Base-by-base conservation (phyloP, 75 land plant genomes). In the Cunninghamia lanceolata region DNA sequence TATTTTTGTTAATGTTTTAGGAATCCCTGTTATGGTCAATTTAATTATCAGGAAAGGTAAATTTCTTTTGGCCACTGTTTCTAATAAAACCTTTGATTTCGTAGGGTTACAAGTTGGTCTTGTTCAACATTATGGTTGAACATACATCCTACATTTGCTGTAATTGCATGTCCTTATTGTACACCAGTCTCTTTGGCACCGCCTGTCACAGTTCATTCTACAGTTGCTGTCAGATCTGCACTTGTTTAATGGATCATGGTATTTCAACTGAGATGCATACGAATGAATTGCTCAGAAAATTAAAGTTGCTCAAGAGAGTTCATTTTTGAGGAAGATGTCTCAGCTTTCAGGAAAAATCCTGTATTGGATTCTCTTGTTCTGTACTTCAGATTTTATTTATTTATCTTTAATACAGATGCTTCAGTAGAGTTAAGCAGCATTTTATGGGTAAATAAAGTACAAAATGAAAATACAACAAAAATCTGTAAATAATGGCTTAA, bases 161-260 rank as follows among this genome's bases (percentile, higher is more conserved):
- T 42, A 19, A 81, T 42, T 81, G 2, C 82, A 28, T 28, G 30
- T 21, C 50, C 30, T 81, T 43, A 43, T 25, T 25, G 82, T 43
- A 21, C 46, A 25, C 28, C 82, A 0, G 11, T 81, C 50, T 81
- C 82, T 45, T 81, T 81, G 42, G 82, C 47, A 25, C 82, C 82
- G 6, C 82, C 82, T 81, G 47, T 81, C 21, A 40, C 46, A 43
- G 82, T 81, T 17, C 25, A 45, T 21, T 81, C 52, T 81, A 21
- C 47, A 43, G 52, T 81, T 81, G 82, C 47, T 81, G 52, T 81
- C 5, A 81, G 82, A 40, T 81, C 82, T 3, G 47, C 52, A 42
- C 52, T 39, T 39, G 40, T 39, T 39, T 39, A 39, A 39, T 39
- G 40, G 40, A 39, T 39, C 40, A 39, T 39, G 40, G 40, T 1